Evolutionary conservation across 352 stramenopile species (phyloP), one percentile per base, ranked within the genome.

Genomic region (Globisporangium solare): DNA sequence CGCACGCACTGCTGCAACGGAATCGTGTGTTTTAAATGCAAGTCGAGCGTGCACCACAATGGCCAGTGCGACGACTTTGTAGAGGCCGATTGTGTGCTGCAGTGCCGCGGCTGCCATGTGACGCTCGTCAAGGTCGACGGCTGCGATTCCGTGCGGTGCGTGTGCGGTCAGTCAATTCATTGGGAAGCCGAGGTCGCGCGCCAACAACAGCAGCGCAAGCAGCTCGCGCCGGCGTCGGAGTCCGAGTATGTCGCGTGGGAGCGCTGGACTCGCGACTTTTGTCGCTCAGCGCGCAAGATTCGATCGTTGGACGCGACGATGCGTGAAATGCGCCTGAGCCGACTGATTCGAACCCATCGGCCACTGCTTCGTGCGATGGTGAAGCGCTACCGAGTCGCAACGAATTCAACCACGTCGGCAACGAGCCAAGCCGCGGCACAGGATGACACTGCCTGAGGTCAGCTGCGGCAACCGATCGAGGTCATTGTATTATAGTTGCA

Each of bases 111-210:
- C 5, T 88, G 77, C 51, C 70, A 64, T 20, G 77, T 85, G 24
- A 85, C 73, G 14, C 62, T 88, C 8, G 74, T 88, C 5, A 88
- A 83, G 56, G 72, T 88, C 27, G 77, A 88, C 41, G 77, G 77
- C 5, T 88, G 77, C 42, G 71, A 85, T 58, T 58, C 63, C 6
- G 60, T 88, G 21, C 61, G 60, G 35, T 88, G 77, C 43, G 40
- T 85, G 37, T 88, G 77, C 53, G 77, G 74, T 8, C 64, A 67
- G 32, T 66, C 73, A 32, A 84, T 88, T 51, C 61, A 78, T 47
- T 88, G 77, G 77, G 61, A 69, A 0, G 15, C 47, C 6, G 76
- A 85, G 27, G 67, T 87, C 49, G 57, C 62, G 15, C 77, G 76
- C 41, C 76, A 81, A 60, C 68, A 64, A n/a, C 27, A 52, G 5